Conservation (phyloP, 2,329 filamentous ascomycete species). For the Camillea tinctor region DNA sequence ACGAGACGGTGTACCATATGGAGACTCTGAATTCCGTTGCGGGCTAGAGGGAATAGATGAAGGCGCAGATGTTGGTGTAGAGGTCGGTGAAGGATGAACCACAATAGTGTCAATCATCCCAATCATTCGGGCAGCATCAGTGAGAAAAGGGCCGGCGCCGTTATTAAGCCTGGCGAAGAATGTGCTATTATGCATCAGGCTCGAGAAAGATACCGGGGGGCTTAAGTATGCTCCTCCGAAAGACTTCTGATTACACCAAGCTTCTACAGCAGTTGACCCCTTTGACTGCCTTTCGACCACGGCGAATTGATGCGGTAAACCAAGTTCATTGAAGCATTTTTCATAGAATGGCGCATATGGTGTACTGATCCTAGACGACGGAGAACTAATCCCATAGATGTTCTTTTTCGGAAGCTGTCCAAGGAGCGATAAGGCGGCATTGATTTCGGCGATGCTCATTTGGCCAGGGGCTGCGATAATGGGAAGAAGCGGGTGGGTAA, state of each 20-base stretch:
- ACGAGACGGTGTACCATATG: slow-evolving; percentile 8
- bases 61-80: slow-evolving; percentile 43
- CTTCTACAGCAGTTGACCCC: slow-evolving; percentile 65
- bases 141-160: slow-evolving; percentile 57
- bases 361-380: slow-evolving; percentile 59
- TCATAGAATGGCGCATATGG: slow-evolving; percentile 83
- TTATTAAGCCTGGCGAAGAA: slow-evolving; percentile 52
- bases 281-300: slow-evolving; percentile 70
- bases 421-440: slow-evolving; percentile 73
- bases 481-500: slow-evolving; percentile 80
- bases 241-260: slow-evolving; percentile 67
- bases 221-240: slow-evolving; percentile 84
- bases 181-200: slow-evolving; percentile 56
- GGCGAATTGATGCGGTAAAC: slow-evolving; percentile 79
- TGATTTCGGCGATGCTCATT: slow-evolving; percentile 82
- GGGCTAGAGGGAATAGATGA: slow-evolving; percentile 50
- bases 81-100: slow-evolving; percentile 50
- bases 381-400: slow-evolving; percentile 76
- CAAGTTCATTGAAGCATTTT: slow-evolving; percentile 78
- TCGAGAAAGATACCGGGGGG: slow-evolving; percentile 62
- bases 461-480: slow-evolving; percentile 84
- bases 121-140: slow-evolving; percentile 74
- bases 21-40: slow-evolving; percentile 34
- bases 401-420: slow-evolving; percentile 77
- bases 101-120: slow-evolving; percentile 82